phyloP scores from a whole-genome alignment of 2,329 filamentous ascomycete species.

The Neonectria faginata region DNA sequence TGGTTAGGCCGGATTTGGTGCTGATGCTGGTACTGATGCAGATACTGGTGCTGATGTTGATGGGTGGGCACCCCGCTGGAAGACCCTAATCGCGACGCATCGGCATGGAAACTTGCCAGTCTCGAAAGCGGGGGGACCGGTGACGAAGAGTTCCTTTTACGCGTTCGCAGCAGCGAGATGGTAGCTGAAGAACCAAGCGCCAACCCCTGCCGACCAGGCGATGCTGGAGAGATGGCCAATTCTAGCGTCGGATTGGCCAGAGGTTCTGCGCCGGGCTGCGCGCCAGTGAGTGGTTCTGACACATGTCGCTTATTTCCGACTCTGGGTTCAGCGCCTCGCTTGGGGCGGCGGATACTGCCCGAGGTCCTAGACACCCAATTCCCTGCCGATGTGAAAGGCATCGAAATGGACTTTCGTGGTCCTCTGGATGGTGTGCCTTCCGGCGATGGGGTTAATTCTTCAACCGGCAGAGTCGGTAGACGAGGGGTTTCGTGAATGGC shows the following conservation, averaged over 20 bases:
- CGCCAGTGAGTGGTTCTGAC: conserved; percentile 61
- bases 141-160: conserved; percentile 63
- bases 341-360: conserved; percentile 67
- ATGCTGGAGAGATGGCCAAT: conserved; percentile 41
- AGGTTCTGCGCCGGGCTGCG: conserved; percentile 46
- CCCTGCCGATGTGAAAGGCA: conserved; percentile 68
- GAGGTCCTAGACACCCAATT: conserved; percentile 67
- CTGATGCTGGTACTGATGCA: too few species aligned
- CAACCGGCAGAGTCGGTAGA: conserved; percentile 23
- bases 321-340: conserved; percentile 59
- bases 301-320: conserved; percentile 62
- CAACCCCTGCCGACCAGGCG: conserved; percentile 39
- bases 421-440: conserved; percentile 58
- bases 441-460: conserved; percentile 40
- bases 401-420: conserved; percentile 67
- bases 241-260: conserved; percentile 43
- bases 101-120: conserved; percentile 66
- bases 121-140: conserved; percentile 66
- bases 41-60: conserved; percentile 17
- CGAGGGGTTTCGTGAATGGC: conserved; percentile 41
- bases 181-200: conserved; percentile 45
- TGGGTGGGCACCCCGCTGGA: conserved; percentile 53
- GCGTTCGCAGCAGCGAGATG: conserved; percentile 44
- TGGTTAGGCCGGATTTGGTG: conserved; percentile 55
- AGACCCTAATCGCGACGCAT: conserved; percentile 61